phyloP scores from a whole-genome alignment of 768 basidiomycete genomes.

The Tricholoma matsutake region DNA sequence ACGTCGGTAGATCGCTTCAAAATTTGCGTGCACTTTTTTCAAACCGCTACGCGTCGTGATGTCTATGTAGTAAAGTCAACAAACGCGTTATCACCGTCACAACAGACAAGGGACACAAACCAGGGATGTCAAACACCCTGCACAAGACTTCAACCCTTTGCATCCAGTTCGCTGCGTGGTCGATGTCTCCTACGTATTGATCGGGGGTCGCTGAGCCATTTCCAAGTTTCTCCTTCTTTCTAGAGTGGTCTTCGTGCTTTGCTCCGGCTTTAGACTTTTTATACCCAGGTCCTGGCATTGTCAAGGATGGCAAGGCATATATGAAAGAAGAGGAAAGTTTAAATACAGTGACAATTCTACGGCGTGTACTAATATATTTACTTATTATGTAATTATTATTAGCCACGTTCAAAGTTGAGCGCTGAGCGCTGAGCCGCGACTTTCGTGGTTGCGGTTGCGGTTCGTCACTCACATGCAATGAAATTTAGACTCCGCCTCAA shows the following conservation, averaged over 20 bases:
- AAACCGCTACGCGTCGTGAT: constrained; percentile 53
- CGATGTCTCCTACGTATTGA: constrained; percentile 41
- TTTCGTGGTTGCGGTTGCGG: no score
- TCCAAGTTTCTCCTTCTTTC: background rate
- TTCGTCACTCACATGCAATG: no score
- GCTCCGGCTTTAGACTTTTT: constrained; percentile 18
- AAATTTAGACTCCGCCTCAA: no score
- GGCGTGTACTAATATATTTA: no score
- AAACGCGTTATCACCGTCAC: background rate
- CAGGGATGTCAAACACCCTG: constrained; percentile 50
- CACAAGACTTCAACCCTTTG: constrained; percentile 46
- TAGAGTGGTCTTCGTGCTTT: constrained; percentile 1
- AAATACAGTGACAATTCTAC: no score
- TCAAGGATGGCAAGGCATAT: background rate
- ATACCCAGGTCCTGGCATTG: constrained; percentile 29
- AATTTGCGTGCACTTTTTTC: constrained; percentile 60
- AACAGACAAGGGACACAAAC: constrained; percentile 33
- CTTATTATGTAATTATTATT: no score
- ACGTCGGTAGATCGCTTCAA: constrained; percentile 46
- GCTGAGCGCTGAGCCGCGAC: no score
- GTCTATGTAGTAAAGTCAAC: constrained; percentile 33
- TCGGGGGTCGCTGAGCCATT: constrained; percentile 11
- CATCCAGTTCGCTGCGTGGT: constrained; percentile 48
- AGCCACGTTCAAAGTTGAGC: no score
- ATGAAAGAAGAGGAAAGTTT: background rate